Percentiles rank a stretch among this genome's conserved stretches.
Evolutionary conservation across 2,329 filamentous ascomycete genomes (phyloP).

Genomic region (Ophiostoma sp.): DNA sequence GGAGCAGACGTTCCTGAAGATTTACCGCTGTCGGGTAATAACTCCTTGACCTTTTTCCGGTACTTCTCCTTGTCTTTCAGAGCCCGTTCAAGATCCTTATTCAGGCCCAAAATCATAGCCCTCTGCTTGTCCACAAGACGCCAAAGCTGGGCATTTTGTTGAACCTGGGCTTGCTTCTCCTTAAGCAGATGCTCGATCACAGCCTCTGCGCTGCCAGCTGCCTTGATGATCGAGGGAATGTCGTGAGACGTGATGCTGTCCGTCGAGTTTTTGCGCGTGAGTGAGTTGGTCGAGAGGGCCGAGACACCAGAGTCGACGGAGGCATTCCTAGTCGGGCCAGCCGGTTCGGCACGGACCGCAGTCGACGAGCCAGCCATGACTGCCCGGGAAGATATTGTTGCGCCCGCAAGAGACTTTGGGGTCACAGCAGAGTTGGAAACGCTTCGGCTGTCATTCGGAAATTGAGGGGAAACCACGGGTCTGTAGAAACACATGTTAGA

Average conservation of each 20-base stretch:
- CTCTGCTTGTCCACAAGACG: slow-evolving; percentile 93
- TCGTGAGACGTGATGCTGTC: slow-evolving; percentile 62
- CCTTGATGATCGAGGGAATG: slow-evolving; percentile 69
- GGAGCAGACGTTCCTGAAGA: slow-evolving; percentile 11
- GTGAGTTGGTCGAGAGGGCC: slow-evolving; percentile 57
- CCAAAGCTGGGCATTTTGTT: slow-evolving; percentile 92
- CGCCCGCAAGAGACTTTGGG: slow-evolving; percentile 41
- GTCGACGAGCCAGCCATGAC: slow-evolving; percentile 46
- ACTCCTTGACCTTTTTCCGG: slow-evolving; percentile 80
- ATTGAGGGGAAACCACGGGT: slow-evolving; percentile 29
- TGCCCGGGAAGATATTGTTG: slow-evolving; percentile 36
- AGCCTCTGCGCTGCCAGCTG: slow-evolving; percentile 82
- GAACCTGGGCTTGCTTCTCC: slow-evolving; percentile 82
- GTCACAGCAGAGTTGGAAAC: slow-evolving; percentile 40
- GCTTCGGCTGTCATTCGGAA: slow-evolving; percentile 48
- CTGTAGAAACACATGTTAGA: slow-evolving; percentile 27
- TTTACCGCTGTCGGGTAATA: slow-evolving; percentile 38
- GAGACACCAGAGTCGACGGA: slow-evolving; percentile 95
- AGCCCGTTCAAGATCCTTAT: slow-evolving; percentile 86
- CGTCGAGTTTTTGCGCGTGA: slow-evolving; percentile 53
- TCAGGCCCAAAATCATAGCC: slow-evolving; percentile 85
- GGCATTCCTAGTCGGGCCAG: slow-evolving; percentile 60
- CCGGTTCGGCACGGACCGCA: slow-evolving; percentile 38
- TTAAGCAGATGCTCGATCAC: slow-evolving; percentile 83
- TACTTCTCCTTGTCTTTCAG: slow-evolving; percentile 94